Conservation (phyloP, 768 basidiomycete genomes). For the Rhodosporidiobolus sp. region DNA sequence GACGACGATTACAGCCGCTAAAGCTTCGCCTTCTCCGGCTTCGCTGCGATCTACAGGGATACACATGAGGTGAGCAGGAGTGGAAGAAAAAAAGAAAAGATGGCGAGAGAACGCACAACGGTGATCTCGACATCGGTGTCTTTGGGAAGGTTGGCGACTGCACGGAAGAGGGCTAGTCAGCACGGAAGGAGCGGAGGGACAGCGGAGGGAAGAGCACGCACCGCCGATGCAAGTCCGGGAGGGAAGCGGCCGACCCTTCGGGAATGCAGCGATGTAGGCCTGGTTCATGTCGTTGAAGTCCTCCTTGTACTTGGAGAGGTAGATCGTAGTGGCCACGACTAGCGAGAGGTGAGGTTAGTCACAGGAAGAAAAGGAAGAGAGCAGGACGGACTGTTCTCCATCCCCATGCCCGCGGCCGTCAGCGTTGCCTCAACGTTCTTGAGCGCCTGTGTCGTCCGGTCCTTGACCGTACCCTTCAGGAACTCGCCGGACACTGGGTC, state of each 20-base stretch:
- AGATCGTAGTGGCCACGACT: background rate
- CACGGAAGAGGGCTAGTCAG: rapidly evolving
- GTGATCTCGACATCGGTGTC: conserved; percentile 9
- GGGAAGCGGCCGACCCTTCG: background rate
- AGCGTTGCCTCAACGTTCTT: background rate
- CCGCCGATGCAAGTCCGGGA: conserved; percentile 4
- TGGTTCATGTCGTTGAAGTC: conserved; percentile 6
- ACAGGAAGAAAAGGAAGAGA: too few relatives aligned
- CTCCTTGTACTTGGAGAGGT: background rate
- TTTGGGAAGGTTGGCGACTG: background rate
- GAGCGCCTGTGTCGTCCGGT: background rate
- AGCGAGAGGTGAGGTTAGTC: background rate
- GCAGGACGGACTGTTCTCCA: background rate
- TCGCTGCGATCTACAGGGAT: background rate
- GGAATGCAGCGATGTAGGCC: background rate
- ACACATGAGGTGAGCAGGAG: background rate
- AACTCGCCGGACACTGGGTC: background rate
- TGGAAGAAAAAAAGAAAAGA: too few relatives aligned
- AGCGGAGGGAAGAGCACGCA: background rate
- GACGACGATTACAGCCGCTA: too few relatives aligned
- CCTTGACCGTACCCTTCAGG: background rate
- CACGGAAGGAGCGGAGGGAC: rapidly evolving
- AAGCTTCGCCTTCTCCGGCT: background rate
- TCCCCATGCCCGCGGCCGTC: background rate
- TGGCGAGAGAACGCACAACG: background rate